These are phyloP conservation scores for Xylariaceae sp. DNA, from an alignment of 2,329 filamentous ascomycete species.

Conservation along the genomic window DNA sequence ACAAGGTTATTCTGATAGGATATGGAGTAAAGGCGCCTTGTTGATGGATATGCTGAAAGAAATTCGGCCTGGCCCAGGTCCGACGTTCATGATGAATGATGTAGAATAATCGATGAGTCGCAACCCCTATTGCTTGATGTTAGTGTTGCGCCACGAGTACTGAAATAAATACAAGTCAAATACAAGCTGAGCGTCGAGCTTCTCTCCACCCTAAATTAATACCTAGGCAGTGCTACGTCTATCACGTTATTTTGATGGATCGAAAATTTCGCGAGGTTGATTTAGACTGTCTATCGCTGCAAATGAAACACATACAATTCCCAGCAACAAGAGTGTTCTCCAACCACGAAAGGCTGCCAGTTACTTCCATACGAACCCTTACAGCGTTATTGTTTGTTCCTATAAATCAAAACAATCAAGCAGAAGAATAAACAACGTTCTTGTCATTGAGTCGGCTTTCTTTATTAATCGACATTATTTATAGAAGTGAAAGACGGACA, in stretches of 20 bases:
- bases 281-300: not conserved
- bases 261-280: not conserved
- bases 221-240: no score
- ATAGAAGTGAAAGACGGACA: not conserved
- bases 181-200: no score
- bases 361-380: not conserved
- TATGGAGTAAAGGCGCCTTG: not conserved
- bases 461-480: not conserved
- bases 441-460: not conserved
- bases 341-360: not conserved
- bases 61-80: not conserved
- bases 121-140: not conserved
- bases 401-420: not conserved
- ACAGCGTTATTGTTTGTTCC: not conserved
- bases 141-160: not conserved
- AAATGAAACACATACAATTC: not conserved
- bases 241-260: not conserved
- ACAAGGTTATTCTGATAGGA: conserved; percentile 9
- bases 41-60: not conserved
- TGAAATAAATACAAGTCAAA: not conserved
- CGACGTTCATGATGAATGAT: not conserved
- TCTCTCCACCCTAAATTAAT: no score
- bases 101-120: not conserved
- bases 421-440: conserved; percentile 1
- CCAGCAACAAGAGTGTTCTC: no score